Evolutionary conservation across 257 asterid species (phyloP), one percentile per base, ranked within the genome.

Genomic region (Solanum boliviense): DNA sequence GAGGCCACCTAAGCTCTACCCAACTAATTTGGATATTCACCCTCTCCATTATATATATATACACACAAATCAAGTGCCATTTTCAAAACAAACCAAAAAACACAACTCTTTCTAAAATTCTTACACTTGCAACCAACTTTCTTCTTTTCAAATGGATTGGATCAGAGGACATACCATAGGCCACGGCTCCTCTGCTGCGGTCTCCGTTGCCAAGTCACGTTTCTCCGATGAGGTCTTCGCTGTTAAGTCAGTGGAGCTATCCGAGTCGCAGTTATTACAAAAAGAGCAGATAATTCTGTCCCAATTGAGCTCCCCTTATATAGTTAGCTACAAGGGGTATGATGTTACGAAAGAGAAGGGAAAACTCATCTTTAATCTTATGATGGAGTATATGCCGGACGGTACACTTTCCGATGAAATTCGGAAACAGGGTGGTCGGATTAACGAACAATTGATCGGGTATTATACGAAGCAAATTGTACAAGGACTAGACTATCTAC

Each of bases 181-280:
- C 88, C 92, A 89, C 36, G 99, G 99, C 21, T 91, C 97, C 62
- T 75, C 98, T 2, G 98, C 98, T 88, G 83, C 93, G 23, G 98
- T 95, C 68, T 94, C 93, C 7, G 46, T 76, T 5, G 98, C 98
- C 85, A 91, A 91, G 4, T 85, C 89, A 41, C 68, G 25, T 0
- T 31, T 3, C 10, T 85, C 95, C 68, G 90, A 90, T 0, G 91
- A 94, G 0, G 1, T 89, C 1, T 88, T 96, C 0, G 99, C 99
- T 6, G 97, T 94, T 0, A 95, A 96, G 76, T 95, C 99, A 1
- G 84, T 86, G 2, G 98, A 95, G 90, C 70, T 96, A 9, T 81
- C 91, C 0, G 46, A 86, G 44, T 94, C 96, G 0, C 90, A 89
- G 67, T 83, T 89, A 13, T 83, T 96, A 6, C 93, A 91, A 34